Evolutionary conservation across 2,329 filamentous ascomycete species (phyloP).

Genomic region (Neonectria ditissima): DNA sequence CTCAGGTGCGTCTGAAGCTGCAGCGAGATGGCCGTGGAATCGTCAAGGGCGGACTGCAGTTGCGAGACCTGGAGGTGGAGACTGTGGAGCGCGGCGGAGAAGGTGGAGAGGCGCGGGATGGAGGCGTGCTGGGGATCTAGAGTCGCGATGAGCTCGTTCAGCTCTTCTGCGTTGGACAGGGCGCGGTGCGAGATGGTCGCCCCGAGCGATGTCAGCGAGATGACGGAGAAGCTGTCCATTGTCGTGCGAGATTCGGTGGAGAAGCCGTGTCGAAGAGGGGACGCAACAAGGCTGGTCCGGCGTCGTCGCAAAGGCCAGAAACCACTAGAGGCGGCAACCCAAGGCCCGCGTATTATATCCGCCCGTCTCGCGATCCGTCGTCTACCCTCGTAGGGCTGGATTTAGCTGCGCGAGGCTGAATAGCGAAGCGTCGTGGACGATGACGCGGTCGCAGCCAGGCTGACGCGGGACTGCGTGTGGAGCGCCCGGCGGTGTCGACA

Average conservation of each 20-base stretch:
- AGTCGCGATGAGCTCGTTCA: constrained; percentile 43
- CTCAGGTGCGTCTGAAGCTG: constrained; percentile 46
- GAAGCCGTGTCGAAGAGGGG: background rate
- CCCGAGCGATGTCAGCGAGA: constrained; percentile 49
- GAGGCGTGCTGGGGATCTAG: constrained; percentile 27
- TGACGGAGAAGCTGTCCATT: constrained; percentile 52
- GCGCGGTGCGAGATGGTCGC: constrained; percentile 48
- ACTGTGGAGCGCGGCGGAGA: constrained; percentile 42
- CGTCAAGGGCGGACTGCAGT: constrained; percentile 43
- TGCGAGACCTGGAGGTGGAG: constrained; percentile 42
- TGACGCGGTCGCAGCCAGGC: constrained; percentile 33
- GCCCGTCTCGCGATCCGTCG: background rate
- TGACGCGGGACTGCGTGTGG: constrained; percentile 12
- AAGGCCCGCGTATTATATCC: constrained; percentile 18
- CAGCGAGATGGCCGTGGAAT: constrained; percentile 44
- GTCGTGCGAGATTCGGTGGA: constrained; percentile 1
- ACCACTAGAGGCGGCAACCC: too few relatives aligned
- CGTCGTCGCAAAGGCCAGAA: too few relatives aligned
- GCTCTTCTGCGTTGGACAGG: constrained; percentile 46
- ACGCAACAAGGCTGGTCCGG: constrained; percentile 3
- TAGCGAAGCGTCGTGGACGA: constrained; percentile 28
- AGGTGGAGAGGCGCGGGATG: constrained; percentile 36
- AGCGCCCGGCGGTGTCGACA: background rate
- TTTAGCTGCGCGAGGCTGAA: constrained; percentile 29
- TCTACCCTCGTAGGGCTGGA: constrained; percentile 27